phyloP scores from a whole-genome alignment of 2,329 filamentous ascomycete genomes.

The Stagonosporopsis rhizophila region DNA sequence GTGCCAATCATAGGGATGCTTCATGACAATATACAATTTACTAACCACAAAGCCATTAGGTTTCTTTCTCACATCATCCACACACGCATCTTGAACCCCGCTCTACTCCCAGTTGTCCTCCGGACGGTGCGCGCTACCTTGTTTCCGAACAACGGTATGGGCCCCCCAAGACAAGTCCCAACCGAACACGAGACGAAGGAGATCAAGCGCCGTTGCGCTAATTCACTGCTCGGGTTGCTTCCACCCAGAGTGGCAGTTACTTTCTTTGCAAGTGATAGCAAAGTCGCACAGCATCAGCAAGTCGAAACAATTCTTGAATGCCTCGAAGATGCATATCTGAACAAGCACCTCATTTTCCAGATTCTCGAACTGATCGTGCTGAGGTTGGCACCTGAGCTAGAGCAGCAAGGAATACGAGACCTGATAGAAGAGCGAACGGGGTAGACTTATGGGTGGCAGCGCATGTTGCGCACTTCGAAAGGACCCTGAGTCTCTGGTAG shows the following conservation, averaged over 20 bases:
- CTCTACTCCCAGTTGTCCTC: constrained; percentile 59
- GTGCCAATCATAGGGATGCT: constrained; percentile 31
- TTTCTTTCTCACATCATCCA: constrained; percentile 56
- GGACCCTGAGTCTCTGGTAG: background rate
- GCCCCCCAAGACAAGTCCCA: constrained; percentile 66
- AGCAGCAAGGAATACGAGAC: constrained; percentile 72
- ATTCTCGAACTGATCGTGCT: constrained; percentile 83
- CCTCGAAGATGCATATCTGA: constrained; percentile 84
- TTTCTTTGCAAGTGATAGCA: constrained; percentile 39
- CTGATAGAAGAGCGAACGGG: constrained; percentile 75
- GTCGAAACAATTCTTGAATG: constrained; percentile 70
- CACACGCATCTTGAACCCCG: constrained; percentile 52
- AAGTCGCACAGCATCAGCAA: constrained; percentile 67
- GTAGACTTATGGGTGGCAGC: constrained; percentile 22
- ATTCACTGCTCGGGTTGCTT: constrained; percentile 59
- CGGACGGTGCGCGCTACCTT: constrained; percentile 76
- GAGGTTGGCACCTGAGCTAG: constrained; percentile 82
- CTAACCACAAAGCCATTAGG: constrained; percentile 47
- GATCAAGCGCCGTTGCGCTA: constrained; percentile 72
- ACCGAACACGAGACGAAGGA: constrained; percentile 65
- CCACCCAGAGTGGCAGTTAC: constrained; percentile 52
- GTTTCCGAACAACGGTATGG: constrained; percentile 84
- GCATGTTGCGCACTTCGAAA: background rate
- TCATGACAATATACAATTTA: constrained; percentile 27
- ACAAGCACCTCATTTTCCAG: constrained; percentile 87